Base-by-base conservation (phyloP, 495 filamentous ascomycete genomes). In the Chaetomium tenue region DNA sequence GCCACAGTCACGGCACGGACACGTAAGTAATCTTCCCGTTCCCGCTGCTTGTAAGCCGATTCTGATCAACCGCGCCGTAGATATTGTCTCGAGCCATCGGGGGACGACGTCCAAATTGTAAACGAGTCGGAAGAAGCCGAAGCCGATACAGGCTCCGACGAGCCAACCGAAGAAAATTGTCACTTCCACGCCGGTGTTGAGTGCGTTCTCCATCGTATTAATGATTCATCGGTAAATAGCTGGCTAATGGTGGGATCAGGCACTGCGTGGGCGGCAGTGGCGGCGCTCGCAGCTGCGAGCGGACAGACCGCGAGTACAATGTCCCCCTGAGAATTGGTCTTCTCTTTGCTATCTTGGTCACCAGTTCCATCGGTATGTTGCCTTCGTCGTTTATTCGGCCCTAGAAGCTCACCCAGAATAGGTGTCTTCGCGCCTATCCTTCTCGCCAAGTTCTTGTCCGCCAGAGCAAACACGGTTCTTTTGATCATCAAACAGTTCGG, bases 171-270 rank as follows among this genome's bases (percentile, higher is more conserved):
- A 18, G 40, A 44, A 15, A 44, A 81, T 52, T 89, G 85, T 66
- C 86, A 89, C 65, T 87, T 86, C 72, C 85, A 89, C 64, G 85
- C 84, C n/a, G 85, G 84, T 5, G 81, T 88, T 20, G 85, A 88
- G 83, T 86, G 73, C 40, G 70, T 78, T 71, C 47, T n/a, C n/a
- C n/a, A n/a, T n/a, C 33, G 28, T 51, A 12, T 8, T 1, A 44
- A 44, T 44, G 3, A 2, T 18, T 5, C 15, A 2, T 44, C 16
- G 2, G 16, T 44, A 3, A 15, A 44, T 4, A 15, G 11, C 18
- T 44, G 23, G 20, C 13, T 40, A 16, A 51, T 22, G 18, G 1
- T 8, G 28, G 5, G 0, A 22, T 0, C 15, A 81, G 79, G 67
- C 79, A 86, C 69, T 87, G 85, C 63, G 74, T 76, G 22, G 77